Base-by-base conservation (phyloP, 768 basidiomycete species). In the Pleurotus djamor region DNA sequence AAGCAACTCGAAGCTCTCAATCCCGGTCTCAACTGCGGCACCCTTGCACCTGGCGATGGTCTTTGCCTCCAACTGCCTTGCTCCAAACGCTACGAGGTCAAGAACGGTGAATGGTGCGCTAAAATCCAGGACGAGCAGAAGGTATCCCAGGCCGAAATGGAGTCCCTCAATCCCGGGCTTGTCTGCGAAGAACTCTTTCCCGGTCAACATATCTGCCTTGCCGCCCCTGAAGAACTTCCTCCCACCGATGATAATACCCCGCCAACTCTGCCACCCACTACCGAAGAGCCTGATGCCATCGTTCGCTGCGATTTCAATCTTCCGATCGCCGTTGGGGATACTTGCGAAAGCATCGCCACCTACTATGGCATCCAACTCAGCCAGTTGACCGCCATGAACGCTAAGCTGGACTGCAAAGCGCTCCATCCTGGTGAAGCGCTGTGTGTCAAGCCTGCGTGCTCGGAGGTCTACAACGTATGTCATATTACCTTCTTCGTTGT, bases 161-260 rank as follows among this genome's bases (percentile, higher is more conserved):
- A 37, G 45, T 55, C 59, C 34, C 45, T 43, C 28, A 60, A 60
- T 28, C 52, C 59, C 51, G 52, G 52, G 34, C 38, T 60, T 17
- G 33, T 36, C 37, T 55, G 45, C 44, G 37, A 45, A n/a, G 52
- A 48, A 12, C 35, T 60, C 44, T 55, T 60, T 35, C 50, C 44
- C 4, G 45, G 59, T 21, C 52, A 60, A 48, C n/a, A 2, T 48
- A 47, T 56, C 38, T 60, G 59, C 45, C 17, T 60, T 8, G 47
- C 52, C 37, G 45, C 37, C 21, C 28, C 17, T 13, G 32, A 12
- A 12, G 45, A 7, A 7, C 13, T 17, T 7, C 45, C 45, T 47
- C 45, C 45, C 9, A 47, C 45, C 10, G n/a, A 47, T 17, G 45
- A 17, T 17, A 47, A 10, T 4, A 17, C 45, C 10, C 41, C 41